Conservation (phyloP, 2,329 filamentous ascomycete species). For the Ceratocystis harringtonii region DNA sequence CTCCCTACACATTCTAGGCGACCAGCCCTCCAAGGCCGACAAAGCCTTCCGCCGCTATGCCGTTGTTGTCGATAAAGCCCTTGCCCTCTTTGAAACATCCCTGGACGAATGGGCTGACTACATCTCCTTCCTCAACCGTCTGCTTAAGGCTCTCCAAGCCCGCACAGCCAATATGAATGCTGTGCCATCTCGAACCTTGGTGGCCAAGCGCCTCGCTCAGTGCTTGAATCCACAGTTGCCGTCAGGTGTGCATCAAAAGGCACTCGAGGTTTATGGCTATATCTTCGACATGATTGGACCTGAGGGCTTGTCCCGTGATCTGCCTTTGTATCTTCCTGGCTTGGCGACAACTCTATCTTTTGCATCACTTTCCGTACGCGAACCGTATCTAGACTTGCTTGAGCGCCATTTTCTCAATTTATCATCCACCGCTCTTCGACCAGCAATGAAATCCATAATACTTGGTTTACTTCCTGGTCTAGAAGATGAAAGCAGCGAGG, state of each 20-base stretch:
- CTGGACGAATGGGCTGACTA: slow-evolving; percentile 99
- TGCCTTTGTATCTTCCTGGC: slow-evolving; percentile 79
- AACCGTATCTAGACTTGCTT: slow-evolving; percentile 68
- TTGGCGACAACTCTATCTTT: slow-evolving; percentile 82
- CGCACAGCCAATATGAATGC: slow-evolving; percentile 56
- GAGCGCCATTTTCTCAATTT: slow-evolving; percentile 66
- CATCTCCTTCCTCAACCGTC: slow-evolving; percentile 83
- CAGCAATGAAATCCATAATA: slow-evolving; percentile 80
- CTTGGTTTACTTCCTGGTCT: slow-evolving; percentile 79
- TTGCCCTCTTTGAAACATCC: slow-evolving; percentile 80
- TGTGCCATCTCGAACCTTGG: slow-evolving; percentile 66
- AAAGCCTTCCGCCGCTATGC: slow-evolving; percentile 78
- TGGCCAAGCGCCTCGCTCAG: slow-evolving; percentile 86
- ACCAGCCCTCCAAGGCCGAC: slow-evolving; percentile 38
- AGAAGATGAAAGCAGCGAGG: slow-evolving; percentile 92
- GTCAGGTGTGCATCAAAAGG: slow-evolving; percentile 94
- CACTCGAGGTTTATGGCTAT: slow-evolving; percentile 82
- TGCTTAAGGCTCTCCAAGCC: slow-evolving; percentile 85
- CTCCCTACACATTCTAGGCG: slow-evolving; percentile 30
- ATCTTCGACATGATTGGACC: slow-evolving; percentile 76
- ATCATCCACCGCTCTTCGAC: slow-evolving; percentile 56
- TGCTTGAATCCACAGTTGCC: slow-evolving; percentile 86
- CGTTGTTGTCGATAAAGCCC: slow-evolving; percentile 67
- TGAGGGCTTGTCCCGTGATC: slow-evolving; percentile 64
- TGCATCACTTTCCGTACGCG: slow-evolving; percentile 79